phyloP scores from a whole-genome alignment of 169 alveolate genomes.

The Besnoitia besnoiti region DNA sequence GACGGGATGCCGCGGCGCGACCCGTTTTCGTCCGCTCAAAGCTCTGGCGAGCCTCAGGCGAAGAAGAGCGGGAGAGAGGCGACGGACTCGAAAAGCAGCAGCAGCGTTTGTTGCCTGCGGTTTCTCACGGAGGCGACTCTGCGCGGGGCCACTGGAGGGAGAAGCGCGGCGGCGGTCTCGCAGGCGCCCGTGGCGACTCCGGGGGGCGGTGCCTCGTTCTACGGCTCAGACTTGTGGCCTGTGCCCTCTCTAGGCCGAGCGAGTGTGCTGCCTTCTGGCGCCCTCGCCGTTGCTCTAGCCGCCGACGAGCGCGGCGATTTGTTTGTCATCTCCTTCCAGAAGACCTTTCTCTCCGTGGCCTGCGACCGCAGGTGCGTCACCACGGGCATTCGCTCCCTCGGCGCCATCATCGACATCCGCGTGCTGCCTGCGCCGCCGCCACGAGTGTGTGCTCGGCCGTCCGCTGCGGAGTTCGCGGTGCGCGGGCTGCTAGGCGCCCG shows the following conservation, averaged over 20 bases:
- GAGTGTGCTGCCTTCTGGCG: background rate
- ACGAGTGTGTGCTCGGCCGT: background rate
- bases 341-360: background rate
- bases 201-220: background rate
- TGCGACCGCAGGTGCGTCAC: background rate
- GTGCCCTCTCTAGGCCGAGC: background rate
- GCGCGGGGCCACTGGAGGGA: background rate
- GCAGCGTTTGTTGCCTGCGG: constrained; percentile 18
- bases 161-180: background rate
- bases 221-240: background rate
- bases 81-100: background rate
- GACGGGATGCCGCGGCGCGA: no score
- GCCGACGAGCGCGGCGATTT: constrained; percentile 39
- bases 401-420: constrained; percentile 27
- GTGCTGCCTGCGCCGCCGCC: constrained; percentile 5
- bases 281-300: constrained; percentile 5
- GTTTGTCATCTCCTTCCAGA: background rate
- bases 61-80: no score
- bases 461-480: background rate
- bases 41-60: no score
- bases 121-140: background rate
- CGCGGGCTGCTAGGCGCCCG: no score
- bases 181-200: background rate
- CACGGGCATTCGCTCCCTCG: background rate
- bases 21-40: no score